phyloP scores from a whole-genome alignment of 2,329 filamentous ascomycete genomes.

The Scytalidium sp. region DNA sequence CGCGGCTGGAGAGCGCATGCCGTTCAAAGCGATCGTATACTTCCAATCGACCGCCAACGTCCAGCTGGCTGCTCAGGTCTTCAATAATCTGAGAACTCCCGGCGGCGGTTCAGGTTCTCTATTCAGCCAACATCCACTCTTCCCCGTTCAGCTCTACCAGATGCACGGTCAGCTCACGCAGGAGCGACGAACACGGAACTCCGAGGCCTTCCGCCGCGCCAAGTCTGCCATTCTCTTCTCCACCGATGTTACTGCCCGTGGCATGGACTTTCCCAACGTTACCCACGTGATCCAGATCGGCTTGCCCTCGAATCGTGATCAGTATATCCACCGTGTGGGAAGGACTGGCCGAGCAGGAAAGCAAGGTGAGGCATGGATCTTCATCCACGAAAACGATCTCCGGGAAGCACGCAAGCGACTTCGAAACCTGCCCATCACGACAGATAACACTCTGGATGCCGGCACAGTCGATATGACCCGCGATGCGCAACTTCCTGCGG shows the following conservation, averaged over 20 bases:
- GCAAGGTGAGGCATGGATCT: slow-evolving; percentile 57
- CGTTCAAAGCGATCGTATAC: slow-evolving; percentile 93
- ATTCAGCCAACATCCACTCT: slow-evolving; percentile 21
- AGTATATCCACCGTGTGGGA: slow-evolving; percentile 75
- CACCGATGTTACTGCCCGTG: slow-evolving; percentile 77
- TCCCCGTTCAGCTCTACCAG: slow-evolving; percentile 22
- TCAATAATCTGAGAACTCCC: slow-evolving; percentile 22
- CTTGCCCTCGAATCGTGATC: slow-evolving; percentile 59
- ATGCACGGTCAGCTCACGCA: slow-evolving; percentile 85
- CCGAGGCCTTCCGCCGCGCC: slow-evolving; percentile 68
- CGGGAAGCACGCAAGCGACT: slow-evolving; percentile 17
- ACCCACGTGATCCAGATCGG: slow-evolving; percentile 76
- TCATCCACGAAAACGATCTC: slow-evolving; percentile 19
- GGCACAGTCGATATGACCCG: slow-evolving; percentile 28
- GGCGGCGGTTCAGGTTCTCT: slow-evolving; percentile 1
- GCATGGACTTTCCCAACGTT: slow-evolving; percentile 80
- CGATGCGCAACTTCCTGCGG: slow-evolving; percentile 28
- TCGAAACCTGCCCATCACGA: slow-evolving; percentile 23
- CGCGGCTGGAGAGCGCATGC: slow-evolving; percentile 4
- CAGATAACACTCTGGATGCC: slow-evolving; percentile 20
- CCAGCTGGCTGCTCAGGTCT: slow-evolving; percentile 59
- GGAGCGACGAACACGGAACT: slow-evolving; percentile 60
- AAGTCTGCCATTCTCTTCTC: slow-evolving; percentile 67
- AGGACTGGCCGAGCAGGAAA: slow-evolving; percentile 75
- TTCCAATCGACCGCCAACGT: slow-evolving; percentile 77